These are phyloP conservation scores for Colletotrichum coccodes DNA, from an alignment of 2,329 filamentous ascomycete species.

Conservation along the genomic window DNA sequence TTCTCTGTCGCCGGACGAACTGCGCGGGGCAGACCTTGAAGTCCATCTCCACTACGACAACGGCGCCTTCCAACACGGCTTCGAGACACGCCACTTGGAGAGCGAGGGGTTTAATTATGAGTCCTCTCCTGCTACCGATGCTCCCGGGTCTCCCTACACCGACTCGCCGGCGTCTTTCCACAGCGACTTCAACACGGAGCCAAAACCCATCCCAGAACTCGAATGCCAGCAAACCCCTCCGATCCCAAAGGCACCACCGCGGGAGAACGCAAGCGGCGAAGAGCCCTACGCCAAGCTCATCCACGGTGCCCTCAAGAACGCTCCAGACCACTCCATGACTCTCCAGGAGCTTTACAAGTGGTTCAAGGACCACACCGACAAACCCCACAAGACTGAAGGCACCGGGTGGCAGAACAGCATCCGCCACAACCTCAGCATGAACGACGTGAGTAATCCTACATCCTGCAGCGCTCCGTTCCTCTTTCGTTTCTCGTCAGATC, in stretches of 20 bases:
- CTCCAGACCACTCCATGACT: slow-evolving; percentile 75
- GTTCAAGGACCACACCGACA: slow-evolving; percentile 85
- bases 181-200: slow-evolving; percentile 1
- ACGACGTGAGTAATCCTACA: slow-evolving; percentile 70
- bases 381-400: slow-evolving; percentile 65
- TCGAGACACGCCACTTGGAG: neutral
- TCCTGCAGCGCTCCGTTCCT: neutral
- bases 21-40: slow-evolving; percentile 13
- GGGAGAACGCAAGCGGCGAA: slow-evolving; percentile 46
- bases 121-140: neutral
- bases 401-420: slow-evolving; percentile 97
- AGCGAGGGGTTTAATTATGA: slow-evolving; percentile 4
- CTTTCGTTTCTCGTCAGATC: neutral
- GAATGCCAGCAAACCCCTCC: neutral
- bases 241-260: neutral
- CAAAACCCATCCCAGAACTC: neutral
- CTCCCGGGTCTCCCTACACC: neutral
- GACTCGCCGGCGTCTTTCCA: slow-evolving; percentile 3
- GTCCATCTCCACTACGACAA: slow-evolving; percentile 16
- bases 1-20: slow-evolving; percentile 11
- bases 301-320: slow-evolving; percentile 77
- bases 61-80: neutral
- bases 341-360: slow-evolving; percentile 91
- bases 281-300: slow-evolving; percentile 87
- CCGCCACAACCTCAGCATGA: slow-evolving; percentile 96